Conservation (phyloP, 805 yeast species). For the Schizosaccharomyces osmophilus region DNA sequence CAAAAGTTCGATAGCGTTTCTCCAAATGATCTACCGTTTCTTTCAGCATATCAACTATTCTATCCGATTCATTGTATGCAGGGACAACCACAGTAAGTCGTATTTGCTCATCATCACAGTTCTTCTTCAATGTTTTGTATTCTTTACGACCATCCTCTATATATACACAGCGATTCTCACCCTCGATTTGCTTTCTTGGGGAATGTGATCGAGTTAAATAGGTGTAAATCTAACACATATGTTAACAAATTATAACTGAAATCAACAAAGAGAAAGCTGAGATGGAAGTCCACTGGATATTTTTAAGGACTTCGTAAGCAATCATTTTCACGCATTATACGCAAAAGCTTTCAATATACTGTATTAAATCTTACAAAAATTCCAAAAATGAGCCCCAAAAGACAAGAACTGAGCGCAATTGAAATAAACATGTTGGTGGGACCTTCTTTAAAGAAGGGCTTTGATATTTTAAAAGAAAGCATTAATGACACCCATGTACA, state of each 20-base stretch:
- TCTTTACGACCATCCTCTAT: background rate
- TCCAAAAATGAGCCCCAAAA: background rate
- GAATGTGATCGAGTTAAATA: background rate
- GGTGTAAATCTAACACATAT: background rate
- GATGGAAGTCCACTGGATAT: too few species aligned
- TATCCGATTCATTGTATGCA: slow-evolving; percentile 64
- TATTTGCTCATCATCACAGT: background rate
- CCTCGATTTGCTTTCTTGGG: background rate
- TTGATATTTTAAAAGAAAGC: background rate
- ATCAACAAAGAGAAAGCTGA: background rate
- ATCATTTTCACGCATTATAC: too few species aligned
- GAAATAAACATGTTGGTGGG: background rate
- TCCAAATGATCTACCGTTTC: slow-evolving; percentile 22
- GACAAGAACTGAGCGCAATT: background rate
- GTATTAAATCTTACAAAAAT: background rate
- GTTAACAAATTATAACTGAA: background rate
- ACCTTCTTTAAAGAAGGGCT: background rate
- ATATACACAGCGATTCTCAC: background rate
- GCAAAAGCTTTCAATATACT: too few species aligned
- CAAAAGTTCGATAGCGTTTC: slow-evolving; percentile 9
- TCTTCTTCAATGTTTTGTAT: background rate
- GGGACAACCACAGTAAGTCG: slow-evolving; percentile 60
- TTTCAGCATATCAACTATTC: slow-evolving; percentile 47
- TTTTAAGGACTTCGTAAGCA: too few species aligned
- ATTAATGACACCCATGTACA: too few species aligned